Base-by-base conservation (phyloP, 2,329 filamentous ascomycete genomes). In the Fusarium mundagurra region DNA sequence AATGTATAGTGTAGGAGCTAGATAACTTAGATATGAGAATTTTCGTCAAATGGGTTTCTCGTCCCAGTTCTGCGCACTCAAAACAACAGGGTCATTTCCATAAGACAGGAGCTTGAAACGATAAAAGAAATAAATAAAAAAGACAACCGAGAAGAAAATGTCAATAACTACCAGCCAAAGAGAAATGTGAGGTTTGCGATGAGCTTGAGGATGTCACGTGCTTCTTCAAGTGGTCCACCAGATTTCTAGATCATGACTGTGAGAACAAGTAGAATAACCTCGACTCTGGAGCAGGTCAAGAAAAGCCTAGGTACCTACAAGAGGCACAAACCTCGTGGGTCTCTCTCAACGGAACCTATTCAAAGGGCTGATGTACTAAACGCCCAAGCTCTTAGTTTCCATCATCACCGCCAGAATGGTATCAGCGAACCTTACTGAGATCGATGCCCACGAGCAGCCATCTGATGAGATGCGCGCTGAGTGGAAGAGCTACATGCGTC, bases 391-490 rank as follows among this genome's bases (percentile, higher is more conserved):
- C 29, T 10, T 59, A 7, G 43, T 48, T 29, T 31, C 33, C 29
- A 41, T 24, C 29, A 45, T 20, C 34, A 59, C 43, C 48, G 57
- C 50, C 31, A 71, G 50, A 64, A 81, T 82, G 80, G 66, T 76
- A 13, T 55, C 77, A 11, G 63, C 69, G 47, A 75, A 71, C n/a
- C 77, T 80, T 50, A 67, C 73, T 13, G 85, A 87, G 27, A 85
- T 95, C 6, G 93, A 97, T 82, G 92, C 95, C 34, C 90, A 96
- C 81, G 91, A 94, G 81, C 91, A 92, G 76, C 94, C 95, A 4
- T 93, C 95, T 7, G 89, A 91, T 18, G 82, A 86, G 57, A 86
- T 98, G 74, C 91, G 92, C 70, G 84, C 88, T 51, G 84, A 91
- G 61, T 98, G 94, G 89, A 98, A 98, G 82, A 84, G 84, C 47